A percentile compares a stretch with the other conserved stretches of the same genome.
phyloP scores from a whole-genome alignment of 331 rosid species.

The Quercus lobata region DNA sequence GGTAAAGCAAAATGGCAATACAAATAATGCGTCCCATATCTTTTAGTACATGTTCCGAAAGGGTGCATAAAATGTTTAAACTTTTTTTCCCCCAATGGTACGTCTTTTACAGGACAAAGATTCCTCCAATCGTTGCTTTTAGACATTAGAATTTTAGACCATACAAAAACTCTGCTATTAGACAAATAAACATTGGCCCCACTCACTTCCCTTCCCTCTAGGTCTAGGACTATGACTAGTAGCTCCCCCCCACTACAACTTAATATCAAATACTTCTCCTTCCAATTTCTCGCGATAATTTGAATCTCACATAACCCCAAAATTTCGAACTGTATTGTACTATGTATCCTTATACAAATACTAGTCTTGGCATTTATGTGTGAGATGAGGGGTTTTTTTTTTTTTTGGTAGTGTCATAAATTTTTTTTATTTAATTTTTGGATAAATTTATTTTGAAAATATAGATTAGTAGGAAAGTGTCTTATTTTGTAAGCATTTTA shows the following conservation, averaged over 20 bases:
- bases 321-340: neutral
- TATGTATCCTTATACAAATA: too few relatives aligned
- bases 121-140: constrained; percentile 21
- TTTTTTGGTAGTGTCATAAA: too few relatives aligned
- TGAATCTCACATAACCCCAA: neutral
- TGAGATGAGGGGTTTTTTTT: too few relatives aligned
- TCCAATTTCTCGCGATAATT: neutral
- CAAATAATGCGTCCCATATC: neutral
- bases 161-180: neutral
- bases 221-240: too few relatives aligned
- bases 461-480: too few relatives aligned
- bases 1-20: too few relatives aligned
- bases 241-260: neutral
- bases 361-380: too few relatives aligned
- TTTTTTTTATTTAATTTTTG: too few relatives aligned
- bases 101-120: constrained; percentile 10
- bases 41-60: neutral
- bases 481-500: too few relatives aligned
- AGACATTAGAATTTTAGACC: constrained; percentile 1
- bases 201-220: neutral
- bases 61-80: neutral
- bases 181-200: constrained; percentile 4
- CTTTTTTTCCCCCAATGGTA: too few relatives aligned
- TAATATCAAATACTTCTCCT: too few relatives aligned
- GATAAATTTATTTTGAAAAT: too few relatives aligned